phyloP scores from a whole-genome alignment of 371 early-diverging fungal genomes.

The Circinella umbellata region DNA sequence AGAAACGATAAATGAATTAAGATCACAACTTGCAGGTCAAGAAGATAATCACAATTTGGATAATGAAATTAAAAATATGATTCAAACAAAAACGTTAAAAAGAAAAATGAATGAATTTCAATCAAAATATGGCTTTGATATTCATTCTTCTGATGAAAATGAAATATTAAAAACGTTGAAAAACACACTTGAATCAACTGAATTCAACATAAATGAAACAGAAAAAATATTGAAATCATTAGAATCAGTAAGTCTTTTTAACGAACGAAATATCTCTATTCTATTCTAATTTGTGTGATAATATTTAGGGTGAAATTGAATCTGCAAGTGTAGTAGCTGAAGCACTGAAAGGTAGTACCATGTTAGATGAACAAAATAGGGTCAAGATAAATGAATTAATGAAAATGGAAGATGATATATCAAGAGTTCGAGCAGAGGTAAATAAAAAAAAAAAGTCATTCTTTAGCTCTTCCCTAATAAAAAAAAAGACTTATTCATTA shows the following conservation, averaged over 20 bases:
- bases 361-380: slow-evolving; percentile 82
- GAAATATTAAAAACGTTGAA: slow-evolving; percentile 12
- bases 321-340: slow-evolving; percentile 79
- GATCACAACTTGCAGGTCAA: slow-evolving; percentile 1
- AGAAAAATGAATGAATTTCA: slow-evolving; percentile 12
- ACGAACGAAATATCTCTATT: too few species aligned
- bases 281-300: not conserved
- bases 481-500: too few species aligned
- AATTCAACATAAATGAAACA: slow-evolving; percentile 10
- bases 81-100: not conserved
- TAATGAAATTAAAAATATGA: slow-evolving; percentile 9
- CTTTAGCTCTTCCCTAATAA: too few species aligned
- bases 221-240: slow-evolving; percentile 7
- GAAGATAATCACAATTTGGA: slow-evolving; percentile 13
- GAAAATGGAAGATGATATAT: slow-evolving; percentile 79
- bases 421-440: slow-evolving; percentile 72
- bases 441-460: not conserved
- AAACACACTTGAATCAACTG: not conserved
- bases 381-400: slow-evolving; percentile 75
- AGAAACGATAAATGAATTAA: not conserved
- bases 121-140: slow-evolving; percentile 26
- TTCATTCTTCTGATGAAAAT: slow-evolving; percentile 13
- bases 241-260: slow-evolving; percentile 21
- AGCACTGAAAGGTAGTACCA: slow-evolving; percentile 74
- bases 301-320: slow-evolving; percentile 51